These are phyloP conservation scores for Aureobasidium sp. DNA, from an alignment of 2,329 filamentous ascomycete species.

Conservation along the genomic window DNA sequence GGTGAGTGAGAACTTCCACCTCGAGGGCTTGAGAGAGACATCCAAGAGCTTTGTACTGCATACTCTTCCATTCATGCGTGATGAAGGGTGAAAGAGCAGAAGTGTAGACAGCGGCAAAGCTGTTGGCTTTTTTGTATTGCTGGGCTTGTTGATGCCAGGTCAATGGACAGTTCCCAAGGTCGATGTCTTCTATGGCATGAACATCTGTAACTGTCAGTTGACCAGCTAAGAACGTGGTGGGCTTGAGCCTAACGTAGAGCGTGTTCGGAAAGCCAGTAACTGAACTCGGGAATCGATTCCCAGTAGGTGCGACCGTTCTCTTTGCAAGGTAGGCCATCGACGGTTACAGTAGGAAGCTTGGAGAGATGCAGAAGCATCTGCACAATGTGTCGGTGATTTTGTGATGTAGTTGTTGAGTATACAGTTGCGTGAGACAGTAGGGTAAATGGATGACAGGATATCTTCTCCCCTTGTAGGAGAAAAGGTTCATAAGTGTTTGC, in stretches of 20 bases:
- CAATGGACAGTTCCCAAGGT: not conserved
- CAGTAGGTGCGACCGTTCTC: not conserved
- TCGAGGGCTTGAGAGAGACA: not conserved
- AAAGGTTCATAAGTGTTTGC: not conserved
- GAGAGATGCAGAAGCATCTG: not conserved
- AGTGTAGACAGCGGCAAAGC: not conserved
- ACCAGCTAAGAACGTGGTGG: not conserved
- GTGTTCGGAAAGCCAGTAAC: not conserved
- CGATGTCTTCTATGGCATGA: not conserved
- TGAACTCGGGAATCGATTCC: not conserved
- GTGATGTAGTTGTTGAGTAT: not conserved
- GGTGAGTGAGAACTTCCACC: not conserved
- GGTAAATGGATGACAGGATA: not conserved
- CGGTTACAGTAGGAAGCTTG: not conserved
- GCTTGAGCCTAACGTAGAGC: not conserved
- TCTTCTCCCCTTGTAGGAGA: not conserved
- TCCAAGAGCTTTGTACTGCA: not conserved
- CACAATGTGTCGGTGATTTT: not conserved
- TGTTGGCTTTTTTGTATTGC: not conserved
- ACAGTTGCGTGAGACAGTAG: not conserved
- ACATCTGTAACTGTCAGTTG: not conserved
- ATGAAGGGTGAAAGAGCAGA: not conserved
- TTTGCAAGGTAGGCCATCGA: not conserved
- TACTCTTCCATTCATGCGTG: not conserved
- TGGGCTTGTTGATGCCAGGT: constrained; percentile 2